Conservation (phyloP, 73 alveolate species). For the Stentor roeselii region DNA sequence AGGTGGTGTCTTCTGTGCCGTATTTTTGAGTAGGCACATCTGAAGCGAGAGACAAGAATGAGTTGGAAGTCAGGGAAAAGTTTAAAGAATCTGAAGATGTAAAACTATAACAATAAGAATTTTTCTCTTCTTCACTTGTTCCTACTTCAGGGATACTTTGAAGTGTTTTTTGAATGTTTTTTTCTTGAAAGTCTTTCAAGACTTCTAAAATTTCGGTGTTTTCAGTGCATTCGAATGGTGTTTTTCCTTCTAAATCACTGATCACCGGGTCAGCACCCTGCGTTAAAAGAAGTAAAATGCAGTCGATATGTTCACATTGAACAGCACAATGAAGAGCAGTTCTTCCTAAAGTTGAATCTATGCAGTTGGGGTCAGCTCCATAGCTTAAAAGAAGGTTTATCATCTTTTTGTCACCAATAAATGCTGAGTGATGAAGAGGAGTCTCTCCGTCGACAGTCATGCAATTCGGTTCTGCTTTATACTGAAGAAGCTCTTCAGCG, state of each 20-base stretch:
- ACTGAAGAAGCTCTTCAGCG: constrained; percentile 20
- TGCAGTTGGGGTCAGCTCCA: not conserved
- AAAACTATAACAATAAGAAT: not conserved
- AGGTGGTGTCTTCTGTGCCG: not conserved
- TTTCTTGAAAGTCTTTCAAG: not conserved
- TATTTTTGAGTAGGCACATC: not conserved
- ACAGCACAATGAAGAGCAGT: not conserved
- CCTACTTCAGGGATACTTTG: not conserved
- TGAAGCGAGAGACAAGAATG: not conserved
- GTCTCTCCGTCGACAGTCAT: not conserved
- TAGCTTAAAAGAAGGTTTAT: not conserved
- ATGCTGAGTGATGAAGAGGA: not conserved
- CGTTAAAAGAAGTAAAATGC: not conserved
- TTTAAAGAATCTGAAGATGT: not conserved
- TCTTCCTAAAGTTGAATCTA: not conserved
- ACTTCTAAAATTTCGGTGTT: too few species aligned
- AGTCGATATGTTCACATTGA: not conserved
- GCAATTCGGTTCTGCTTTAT: constrained; percentile 31
- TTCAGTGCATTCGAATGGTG: not conserved
- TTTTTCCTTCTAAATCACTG: not conserved
- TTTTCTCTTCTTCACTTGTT: not conserved
- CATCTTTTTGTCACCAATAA: not conserved
- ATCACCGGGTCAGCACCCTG: not conserved
- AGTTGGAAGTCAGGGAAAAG: not conserved
- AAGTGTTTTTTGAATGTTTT: not conserved